Evolutionary conservation across 345 rosid genomes (phyloP).

Genomic region (Hibiscus mutabilis): DNA sequence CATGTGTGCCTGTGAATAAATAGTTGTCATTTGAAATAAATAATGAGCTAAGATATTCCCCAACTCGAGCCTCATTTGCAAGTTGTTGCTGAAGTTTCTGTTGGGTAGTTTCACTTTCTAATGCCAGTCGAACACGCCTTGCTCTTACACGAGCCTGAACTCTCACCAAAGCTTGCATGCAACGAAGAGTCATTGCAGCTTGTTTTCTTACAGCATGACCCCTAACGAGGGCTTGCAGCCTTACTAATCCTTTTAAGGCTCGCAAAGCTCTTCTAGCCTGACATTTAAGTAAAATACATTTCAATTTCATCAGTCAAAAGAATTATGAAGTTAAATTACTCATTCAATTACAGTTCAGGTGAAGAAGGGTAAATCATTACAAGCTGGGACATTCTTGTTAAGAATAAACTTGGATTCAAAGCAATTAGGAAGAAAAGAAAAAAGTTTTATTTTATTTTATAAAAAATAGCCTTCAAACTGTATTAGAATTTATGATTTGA

Average conservation of each 20-base stretch:
- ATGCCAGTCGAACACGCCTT: slow-evolving; percentile 85
- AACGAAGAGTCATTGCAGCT: slow-evolving; percentile 98
- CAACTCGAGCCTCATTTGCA: slow-evolving; percentile 63
- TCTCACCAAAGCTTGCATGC: slow-evolving; percentile 99
- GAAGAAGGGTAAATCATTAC: not conserved
- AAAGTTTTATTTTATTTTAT: not conserved
- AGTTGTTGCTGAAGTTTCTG: slow-evolving; percentile 76
- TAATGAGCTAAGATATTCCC: slow-evolving; percentile 1
- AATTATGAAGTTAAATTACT: not conserved
- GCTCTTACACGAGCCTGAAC: slow-evolving; percentile 99
- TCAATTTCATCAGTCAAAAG: slow-evolving; percentile 8
- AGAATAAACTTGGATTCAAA: not conserved
- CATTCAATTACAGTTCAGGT: not conserved
- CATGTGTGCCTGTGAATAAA: not conserved
- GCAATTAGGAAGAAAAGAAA: not conserved
- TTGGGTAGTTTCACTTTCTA: slow-evolving; percentile 78
- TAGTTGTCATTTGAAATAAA: not conserved
- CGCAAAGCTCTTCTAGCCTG: slow-evolving; percentile 97
- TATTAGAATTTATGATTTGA: not conserved
- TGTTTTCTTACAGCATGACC: slow-evolving; percentile 99
- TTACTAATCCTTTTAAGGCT: slow-evolving; percentile 93
- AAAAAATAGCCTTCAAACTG: not conserved
- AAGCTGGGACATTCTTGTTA: not conserved
- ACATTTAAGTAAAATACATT: slow-evolving; percentile 10
- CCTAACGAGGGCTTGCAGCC: slow-evolving; percentile 95